Conservation (phyloP, 257 asterid genomes). For the Salvia rosmarinus region DNA sequence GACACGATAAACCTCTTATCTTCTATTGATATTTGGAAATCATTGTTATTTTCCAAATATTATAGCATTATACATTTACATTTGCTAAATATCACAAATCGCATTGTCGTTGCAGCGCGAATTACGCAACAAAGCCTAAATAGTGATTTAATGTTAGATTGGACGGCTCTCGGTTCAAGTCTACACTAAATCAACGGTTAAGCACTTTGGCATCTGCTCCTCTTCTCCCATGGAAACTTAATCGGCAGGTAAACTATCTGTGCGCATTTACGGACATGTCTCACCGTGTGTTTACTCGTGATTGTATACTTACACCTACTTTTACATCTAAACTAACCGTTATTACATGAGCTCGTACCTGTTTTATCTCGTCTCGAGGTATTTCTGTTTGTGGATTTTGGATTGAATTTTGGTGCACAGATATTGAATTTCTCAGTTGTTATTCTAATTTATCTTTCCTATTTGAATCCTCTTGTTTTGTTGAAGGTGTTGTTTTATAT, state of each 20-base stretch:
- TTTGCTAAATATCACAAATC: neutral
- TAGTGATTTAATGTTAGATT: neutral
- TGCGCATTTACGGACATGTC: slow-evolving; percentile 21
- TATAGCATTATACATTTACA: too few species aligned
- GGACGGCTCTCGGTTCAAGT: slow-evolving; percentile 16
- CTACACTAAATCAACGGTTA: slow-evolving; percentile 32
- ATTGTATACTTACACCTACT: neutral
- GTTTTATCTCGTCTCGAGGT: neutral
- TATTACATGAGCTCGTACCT: slow-evolving; percentile 10
- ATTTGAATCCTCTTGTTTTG: neutral
- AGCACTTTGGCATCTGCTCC: slow-evolving; percentile 26
- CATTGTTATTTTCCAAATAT: too few species aligned
- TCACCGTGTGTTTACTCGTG: slow-evolving; percentile 13
- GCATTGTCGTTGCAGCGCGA: neutral
- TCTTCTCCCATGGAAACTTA: slow-evolving; percentile 25
- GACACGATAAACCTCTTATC: too few species aligned
- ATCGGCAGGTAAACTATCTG: slow-evolving; percentile 28
- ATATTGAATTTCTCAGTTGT: slow-evolving; percentile 2
- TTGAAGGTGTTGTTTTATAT: too few species aligned
- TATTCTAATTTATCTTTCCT: neutral
- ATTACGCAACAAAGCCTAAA: neutral
- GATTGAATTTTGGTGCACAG: slow-evolving; percentile 19
- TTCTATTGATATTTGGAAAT: neutral
- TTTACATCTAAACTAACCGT: neutral
- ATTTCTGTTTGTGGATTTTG: slow-evolving; percentile 17